phyloP scores from a whole-genome alignment of 805 yeast species.

The Blastobotrys americana region DNA sequence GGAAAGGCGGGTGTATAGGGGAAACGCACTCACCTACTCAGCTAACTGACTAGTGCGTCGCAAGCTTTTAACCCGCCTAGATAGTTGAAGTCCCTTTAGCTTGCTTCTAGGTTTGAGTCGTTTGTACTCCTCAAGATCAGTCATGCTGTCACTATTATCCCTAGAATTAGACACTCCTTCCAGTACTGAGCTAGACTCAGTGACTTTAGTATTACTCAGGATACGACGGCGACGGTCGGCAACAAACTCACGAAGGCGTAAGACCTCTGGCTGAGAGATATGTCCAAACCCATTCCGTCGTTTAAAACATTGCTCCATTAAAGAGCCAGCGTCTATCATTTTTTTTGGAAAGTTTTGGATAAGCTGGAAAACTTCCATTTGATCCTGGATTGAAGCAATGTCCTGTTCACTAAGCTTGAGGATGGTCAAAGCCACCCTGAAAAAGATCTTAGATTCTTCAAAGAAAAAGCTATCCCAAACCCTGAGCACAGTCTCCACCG shows the following conservation, averaged over 20 bases:
- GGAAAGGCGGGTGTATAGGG: too few species aligned
- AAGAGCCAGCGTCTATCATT: conserved; percentile 32
- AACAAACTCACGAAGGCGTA: conserved; percentile 72
- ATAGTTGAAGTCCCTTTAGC: conserved; percentile 3
- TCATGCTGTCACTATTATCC: conserved; percentile 3
- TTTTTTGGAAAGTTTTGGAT: conserved; percentile 77
- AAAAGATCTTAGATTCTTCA: conserved; percentile 82
- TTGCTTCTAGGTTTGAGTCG: conserved; percentile 9
- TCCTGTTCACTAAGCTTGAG: conserved; percentile 68
- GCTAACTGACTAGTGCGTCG: too few species aligned
- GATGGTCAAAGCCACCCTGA: conserved; percentile 73
- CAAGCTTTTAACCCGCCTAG: conserved; percentile 13
- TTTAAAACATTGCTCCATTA: conserved; percentile 22
- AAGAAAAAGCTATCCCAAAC: conserved; percentile 94
- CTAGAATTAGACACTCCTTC: neutral
- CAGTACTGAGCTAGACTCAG: neutral
- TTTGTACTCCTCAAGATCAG: conserved; percentile 13
- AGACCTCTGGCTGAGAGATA: conserved; percentile 74
- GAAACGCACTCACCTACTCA: too few species aligned
- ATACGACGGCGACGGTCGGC: conserved; percentile 34
- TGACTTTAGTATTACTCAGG: conserved; percentile 1
- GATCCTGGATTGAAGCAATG: conserved; percentile 37
- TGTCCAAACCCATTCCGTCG: conserved; percentile 45
- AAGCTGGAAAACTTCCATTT: conserved; percentile 69
- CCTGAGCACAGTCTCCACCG: conserved; percentile 78